Evolutionary conservation across 1,284 basidiomycete species (phyloP).

Genomic region (Cryptococcus floricola): DNA sequence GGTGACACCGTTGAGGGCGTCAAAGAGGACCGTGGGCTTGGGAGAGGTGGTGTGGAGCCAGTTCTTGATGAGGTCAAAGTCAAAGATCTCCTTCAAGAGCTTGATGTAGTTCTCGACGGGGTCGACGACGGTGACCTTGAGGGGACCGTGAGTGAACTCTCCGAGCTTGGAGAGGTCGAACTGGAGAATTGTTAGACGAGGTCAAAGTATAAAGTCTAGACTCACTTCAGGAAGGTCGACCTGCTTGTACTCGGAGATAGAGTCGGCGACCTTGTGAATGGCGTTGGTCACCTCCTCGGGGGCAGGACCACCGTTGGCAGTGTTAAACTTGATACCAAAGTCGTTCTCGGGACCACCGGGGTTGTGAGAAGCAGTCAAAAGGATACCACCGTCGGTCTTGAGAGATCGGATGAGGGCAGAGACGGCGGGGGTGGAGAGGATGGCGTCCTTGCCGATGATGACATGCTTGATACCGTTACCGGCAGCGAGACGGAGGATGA

Average conservation of each 20-base stretch:
- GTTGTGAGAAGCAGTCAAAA: slow-evolving; percentile 97
- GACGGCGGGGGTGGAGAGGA: slow-evolving; percentile 94
- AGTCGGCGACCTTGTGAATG: slow-evolving; percentile 88
- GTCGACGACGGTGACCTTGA: slow-evolving; percentile 88
- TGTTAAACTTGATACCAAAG: slow-evolving; percentile 99
- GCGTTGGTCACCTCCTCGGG: slow-evolving; percentile 91
- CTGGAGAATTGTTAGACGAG: slow-evolving; percentile 46
- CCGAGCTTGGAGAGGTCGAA: slow-evolving; percentile 83
- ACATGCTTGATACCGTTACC: slow-evolving; percentile 86
- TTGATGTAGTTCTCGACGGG: slow-evolving; percentile 85
- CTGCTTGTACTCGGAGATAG: slow-evolving; percentile 78
- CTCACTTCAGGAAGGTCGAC: slow-evolving; percentile 72
- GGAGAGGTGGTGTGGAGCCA: slow-evolving; percentile 65
- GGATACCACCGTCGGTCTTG: slow-evolving; percentile 94
- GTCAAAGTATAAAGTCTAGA: slow-evolving; percentile 7
- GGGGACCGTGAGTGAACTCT: slow-evolving; percentile 71
- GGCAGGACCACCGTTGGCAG: slow-evolving; percentile 93
- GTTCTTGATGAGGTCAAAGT: slow-evolving; percentile 84
- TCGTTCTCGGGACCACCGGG: slow-evolving; percentile 95
- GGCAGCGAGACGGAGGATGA: slow-evolving; percentile 84
- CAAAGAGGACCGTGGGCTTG: slow-evolving; percentile 86
- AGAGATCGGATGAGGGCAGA: slow-evolving; percentile 93
- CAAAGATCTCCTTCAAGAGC: slow-evolving; percentile 85
- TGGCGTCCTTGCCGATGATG: slow-evolving; percentile 82
- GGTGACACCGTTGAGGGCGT: slow-evolving; percentile 94